These are phyloP conservation scores for Ajuga reptans DNA, from an alignment of 305 asterid species.

Conservation along the genomic window DNA sequence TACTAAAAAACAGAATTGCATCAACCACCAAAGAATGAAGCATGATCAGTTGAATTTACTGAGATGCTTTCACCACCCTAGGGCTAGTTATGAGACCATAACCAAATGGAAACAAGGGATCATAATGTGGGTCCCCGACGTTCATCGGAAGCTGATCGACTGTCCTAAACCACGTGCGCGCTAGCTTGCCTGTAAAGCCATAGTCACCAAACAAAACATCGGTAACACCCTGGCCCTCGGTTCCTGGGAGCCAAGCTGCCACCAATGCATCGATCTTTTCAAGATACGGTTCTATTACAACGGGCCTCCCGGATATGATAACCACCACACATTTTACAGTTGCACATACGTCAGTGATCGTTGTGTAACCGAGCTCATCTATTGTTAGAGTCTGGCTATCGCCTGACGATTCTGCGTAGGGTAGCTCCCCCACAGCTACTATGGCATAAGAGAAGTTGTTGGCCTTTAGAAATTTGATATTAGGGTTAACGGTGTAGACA, in stretches of 20 bases:
- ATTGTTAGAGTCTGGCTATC: constrained; percentile 41
- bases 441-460: constrained; percentile 47
- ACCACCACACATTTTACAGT: constrained; percentile 45
- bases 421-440: constrained; percentile 55
- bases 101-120: constrained; percentile 44
- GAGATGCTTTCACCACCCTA: constrained; percentile 24
- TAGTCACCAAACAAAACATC: constrained; percentile 59
- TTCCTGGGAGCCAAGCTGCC: constrained; percentile 76
- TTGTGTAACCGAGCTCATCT: constrained; percentile 32
- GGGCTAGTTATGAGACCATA: constrained; percentile 46
- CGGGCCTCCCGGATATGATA: constrained; percentile 57
- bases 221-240: constrained; percentile 62
- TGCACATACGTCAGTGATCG: constrained; percentile 40
- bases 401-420: constrained; percentile 42
- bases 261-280: constrained; percentile 48
- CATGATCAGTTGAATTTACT: not conserved
- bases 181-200: constrained; percentile 52
- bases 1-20: not conserved
- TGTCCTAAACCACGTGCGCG: constrained; percentile 50
- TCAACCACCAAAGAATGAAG: not conserved
- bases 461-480: constrained; percentile 28
- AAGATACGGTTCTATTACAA: constrained; percentile 50
- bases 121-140: constrained; percentile 45
- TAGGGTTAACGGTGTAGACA: constrained; percentile 34
- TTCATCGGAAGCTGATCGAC: constrained; percentile 62